Evolutionary conservation across 179 eudicot genomes (phyloP), one percentile per base, ranked within the genome.

Genomic region (Amaranthus tricolor): DNA sequence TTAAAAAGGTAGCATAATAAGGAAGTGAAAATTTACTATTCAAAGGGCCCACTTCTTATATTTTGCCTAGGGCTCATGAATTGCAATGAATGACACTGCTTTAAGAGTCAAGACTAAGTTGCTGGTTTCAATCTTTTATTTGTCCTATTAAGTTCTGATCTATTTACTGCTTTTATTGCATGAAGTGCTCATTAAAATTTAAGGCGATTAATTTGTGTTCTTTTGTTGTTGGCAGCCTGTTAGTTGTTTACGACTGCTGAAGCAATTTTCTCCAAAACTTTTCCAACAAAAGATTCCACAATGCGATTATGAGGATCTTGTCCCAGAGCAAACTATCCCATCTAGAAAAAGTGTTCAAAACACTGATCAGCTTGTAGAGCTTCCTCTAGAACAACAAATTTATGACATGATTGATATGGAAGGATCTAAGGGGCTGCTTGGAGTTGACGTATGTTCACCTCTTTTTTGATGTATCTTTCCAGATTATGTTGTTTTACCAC

Each of bases 361-460:
- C 58, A 86, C 90, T 40, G 97, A 93, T 24, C 98, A 91, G 82
- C 84, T 95, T 77, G 81, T 95, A 58, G 99, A 95, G 86, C 96
- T 95, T 84, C 97, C 99, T 44, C 86, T 95, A 54, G 88, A 89
- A 80, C 94, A 94, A 57, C 98, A 91, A 83, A 80, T 94, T 49
- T 86, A 87, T 80, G 98, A 91, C 83, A 87, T 91, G 85, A 81
- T 90, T 73, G 96, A 92, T 79, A 86, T 89, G 14, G 96, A 86
- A 81, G 98, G 97, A 75, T 70, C 91, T 49, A 85, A 90, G 82
- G 98, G 98, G 65, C 75, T 94, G 80, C 83, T 87, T 60, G 83
- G 85, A 64, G 81, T 83, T 55, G 97, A 91, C 87, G 98, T 91
- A 69, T 72, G 80, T 73, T 51, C 70, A 74, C 48, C 40, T 73